Evolutionary conservation across 345 rosid species (phyloP).

Genomic region (Schrenkiella parvula): DNA sequence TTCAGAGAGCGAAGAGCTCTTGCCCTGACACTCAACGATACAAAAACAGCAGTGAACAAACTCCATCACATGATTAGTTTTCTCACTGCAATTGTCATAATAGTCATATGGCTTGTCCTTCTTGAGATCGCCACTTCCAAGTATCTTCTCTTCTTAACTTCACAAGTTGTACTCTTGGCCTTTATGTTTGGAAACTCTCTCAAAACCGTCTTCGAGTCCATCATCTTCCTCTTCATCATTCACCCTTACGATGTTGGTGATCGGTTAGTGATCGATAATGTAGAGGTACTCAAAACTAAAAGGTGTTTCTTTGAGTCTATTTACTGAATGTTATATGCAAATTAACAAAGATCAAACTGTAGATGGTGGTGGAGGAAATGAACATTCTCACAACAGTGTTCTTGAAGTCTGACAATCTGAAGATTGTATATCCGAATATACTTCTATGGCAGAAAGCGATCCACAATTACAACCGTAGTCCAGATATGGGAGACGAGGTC

Average conservation of each 20-base stretch:
- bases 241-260: constrained; percentile 98
- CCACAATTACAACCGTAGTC: constrained; percentile 74
- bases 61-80: constrained; percentile 68
- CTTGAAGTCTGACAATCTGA: constrained; percentile 71
- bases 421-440: constrained; percentile 62
- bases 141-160: constrained; percentile 55
- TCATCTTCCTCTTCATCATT: constrained; percentile 79
- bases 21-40: constrained; percentile 78
- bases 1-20: constrained; percentile 93
- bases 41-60: constrained; percentile 92
- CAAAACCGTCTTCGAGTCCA: constrained; percentile 76
- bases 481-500: constrained; percentile 79
- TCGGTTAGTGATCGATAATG: constrained; percentile 62
- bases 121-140: constrained; percentile 68
- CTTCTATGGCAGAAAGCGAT: constrained; percentile 61
- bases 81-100: constrained; percentile 40
- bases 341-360: not conserved
- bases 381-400: constrained; percentile 82
- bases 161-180: constrained; percentile 73
- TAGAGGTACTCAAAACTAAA: constrained; percentile 43
- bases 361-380: constrained; percentile 96
- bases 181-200: constrained; percentile 90
- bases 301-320: not conserved
- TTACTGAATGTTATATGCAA: not conserved
- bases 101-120: constrained; percentile 65